Evolutionary conservation across 2,329 filamentous ascomycete genomes (phyloP), one percentile per base, ranked within the genome.

Genomic region (Alternaria novae-zelandiae): DNA sequence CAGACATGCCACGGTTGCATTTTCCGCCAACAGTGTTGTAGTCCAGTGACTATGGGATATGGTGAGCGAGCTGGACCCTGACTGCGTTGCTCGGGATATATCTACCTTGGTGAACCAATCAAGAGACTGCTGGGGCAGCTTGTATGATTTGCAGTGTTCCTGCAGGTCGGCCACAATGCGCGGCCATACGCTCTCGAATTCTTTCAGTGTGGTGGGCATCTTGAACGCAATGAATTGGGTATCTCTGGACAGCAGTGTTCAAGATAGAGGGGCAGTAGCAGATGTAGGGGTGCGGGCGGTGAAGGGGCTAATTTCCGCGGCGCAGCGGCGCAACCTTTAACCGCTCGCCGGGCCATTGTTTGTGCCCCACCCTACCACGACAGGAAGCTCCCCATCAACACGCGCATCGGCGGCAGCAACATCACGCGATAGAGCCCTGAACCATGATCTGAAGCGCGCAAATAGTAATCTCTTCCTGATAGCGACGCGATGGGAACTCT

Each of bases 1-100:
- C 95, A 51, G 94, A 98, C 89, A 99, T 96, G 83, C 96, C 96
- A 78, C 96, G 93, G 85, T 99, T 99, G 86, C 94, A 97, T 86
- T 99, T 99, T 79, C 96, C 96, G 73, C 96, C 96, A 57, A 96
- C 85, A 7, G 93, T 89, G 84, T 99, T 99, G 83, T 89, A 87
- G 78, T 94, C 88, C 75, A 98, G 87, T 66, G 87, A 91, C 93
- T 97, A 74, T 21, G 30, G 57, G 15, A 15, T 13, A 15, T 21
- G 49, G 62, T 75, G 59, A 77, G 68, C 61, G 57, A 65, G 58
- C 44, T 47, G 56, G 57, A 54, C 26, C 50, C 30, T 57, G 59
- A 17, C 30, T 25, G 54, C 30, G 21, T 61, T 46, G 20, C 51
- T 28, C 28, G 56, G 59, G 46, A 21, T 47, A 49, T 43, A n/a